Conservation (phyloP, 257 asterid species). For the Scutellaria minor region DNA sequence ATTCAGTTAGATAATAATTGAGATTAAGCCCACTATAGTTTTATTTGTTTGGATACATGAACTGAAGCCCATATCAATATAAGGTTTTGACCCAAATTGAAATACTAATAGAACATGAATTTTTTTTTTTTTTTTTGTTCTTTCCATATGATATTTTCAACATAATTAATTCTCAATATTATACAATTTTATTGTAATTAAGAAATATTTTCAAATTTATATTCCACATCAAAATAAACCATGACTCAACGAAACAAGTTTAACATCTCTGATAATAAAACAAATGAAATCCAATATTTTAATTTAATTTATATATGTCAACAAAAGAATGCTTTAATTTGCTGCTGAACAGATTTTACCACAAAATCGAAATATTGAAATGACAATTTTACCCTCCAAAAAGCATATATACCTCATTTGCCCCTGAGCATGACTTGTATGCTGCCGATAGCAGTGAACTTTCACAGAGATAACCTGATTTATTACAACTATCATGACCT, state of each 20-base stretch:
- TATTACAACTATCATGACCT: neutral
- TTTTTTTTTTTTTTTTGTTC: too few species aligned
- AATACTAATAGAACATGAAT: neutral
- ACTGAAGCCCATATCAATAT: neutral
- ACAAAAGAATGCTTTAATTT: neutral
- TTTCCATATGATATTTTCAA: too few species aligned
- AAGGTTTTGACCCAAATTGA: too few species aligned
- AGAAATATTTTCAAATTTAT: neutral
- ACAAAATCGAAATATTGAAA: neutral
- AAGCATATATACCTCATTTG: slow-evolving; percentile 3
- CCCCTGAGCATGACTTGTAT: slow-evolving; percentile 5
- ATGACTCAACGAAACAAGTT: neutral
- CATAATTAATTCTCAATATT: too few species aligned
- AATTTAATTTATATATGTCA: neutral
- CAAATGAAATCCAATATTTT: neutral
- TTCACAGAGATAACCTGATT: neutral
- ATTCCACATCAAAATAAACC: neutral
- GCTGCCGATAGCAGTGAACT: neutral
- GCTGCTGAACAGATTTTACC: neutral
- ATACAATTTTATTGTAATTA: too few species aligned
- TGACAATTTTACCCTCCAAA: slow-evolving; percentile 30
- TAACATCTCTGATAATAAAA: neutral
- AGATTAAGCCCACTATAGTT: neutral
- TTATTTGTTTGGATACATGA: neutral
- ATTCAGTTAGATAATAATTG: neutral